These are phyloP conservation scores for Podospora anserina DNA, from an alignment of 495 filamentous ascomycete species.

Conservation along the genomic window DNA sequence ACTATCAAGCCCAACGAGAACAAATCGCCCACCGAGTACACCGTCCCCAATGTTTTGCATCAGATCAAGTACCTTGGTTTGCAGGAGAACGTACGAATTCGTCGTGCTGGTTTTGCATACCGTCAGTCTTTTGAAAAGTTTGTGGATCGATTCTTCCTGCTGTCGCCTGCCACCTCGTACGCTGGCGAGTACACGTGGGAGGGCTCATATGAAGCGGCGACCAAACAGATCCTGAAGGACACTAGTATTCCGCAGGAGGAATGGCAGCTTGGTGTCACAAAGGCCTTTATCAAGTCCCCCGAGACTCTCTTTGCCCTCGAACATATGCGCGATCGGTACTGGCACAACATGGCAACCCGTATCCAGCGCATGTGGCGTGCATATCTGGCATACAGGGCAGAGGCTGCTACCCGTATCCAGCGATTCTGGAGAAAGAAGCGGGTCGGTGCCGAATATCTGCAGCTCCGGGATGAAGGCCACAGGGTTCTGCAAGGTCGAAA, in stretches of 20 bases:
- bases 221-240: conserved; percentile 94
- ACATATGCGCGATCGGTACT: conserved; percentile 95
- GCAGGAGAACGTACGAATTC: conserved; percentile 97
- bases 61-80: conserved; percentile 99
- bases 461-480: conserved; percentile 88
- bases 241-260: conserved; percentile 92
- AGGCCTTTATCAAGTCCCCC: conserved; percentile 97
- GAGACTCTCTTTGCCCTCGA: conserved; percentile 97
- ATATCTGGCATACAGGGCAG: conserved; percentile 85
- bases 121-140: conserved; percentile 98
- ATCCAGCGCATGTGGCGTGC: conserved; percentile 98
- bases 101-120: conserved; percentile 94
- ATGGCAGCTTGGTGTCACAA: conserved; percentile 94
- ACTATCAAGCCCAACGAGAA: conserved; percentile 99
- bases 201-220: conserved; percentile 77
- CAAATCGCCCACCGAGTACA: conserved; percentile 91
- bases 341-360: conserved; percentile 98
- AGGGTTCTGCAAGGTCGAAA: conserved; percentile 77
- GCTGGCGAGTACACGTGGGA: conserved; percentile 97
- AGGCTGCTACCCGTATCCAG: conserved; percentile 91
- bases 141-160: conserved; percentile 92
- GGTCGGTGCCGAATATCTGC: conserved; percentile 80
- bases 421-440: conserved; percentile 90
- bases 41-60: conserved; percentile 85
- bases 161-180: conserved; percentile 92